Evolutionary conservation across 805 yeast species (phyloP), one percentile per base, ranked within the genome.

Genomic region (Spathaspora sp.): DNA sequence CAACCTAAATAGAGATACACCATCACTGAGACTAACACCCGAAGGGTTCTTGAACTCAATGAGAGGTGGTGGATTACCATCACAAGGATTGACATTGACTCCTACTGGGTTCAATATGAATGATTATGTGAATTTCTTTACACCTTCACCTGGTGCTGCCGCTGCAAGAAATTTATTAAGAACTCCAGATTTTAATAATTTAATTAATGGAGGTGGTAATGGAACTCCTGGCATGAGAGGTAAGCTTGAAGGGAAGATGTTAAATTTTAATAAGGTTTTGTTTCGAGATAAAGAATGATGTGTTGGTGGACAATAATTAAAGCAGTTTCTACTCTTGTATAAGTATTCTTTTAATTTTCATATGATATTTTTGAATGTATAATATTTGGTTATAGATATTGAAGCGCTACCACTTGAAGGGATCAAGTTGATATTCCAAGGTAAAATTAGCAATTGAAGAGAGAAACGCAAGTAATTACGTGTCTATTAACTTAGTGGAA

Each of bases 91-190:
- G 42, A 74, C 77, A 12, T 73, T 76, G 31, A 66, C 78, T 8
- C 86, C 88, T 0, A 86, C 86, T 1, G 87, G 86, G 2, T 88
- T 89, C 70, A 88, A 89, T 66, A 82, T 89, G 84, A 85, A 82
- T 62, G 96, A 89, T 63, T 89, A 87, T 64, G 86, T 89, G 39
- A 86, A 89, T 62, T 77, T 87, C 55, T 85, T 85, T 63, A 83
- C 92, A 1, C 94, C 94, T 2, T 82, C 88, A 9, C 87, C 87
- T 2, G 73, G 75, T 5, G 58, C 60, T 28, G 52, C 56, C 29
- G 49, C 60, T 18, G 54, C 50, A 46, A 65, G 59, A 44, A 66
- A 65, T 50, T 63, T 73, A 42, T 58, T 72, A 53, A 68, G 68
- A 51, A 72, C 78, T 3, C 77, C 78, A 2, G 78, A 74, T 58